Base-by-base conservation (phyloP, 108 stramenopile species). In the Seminavis robusta region DNA sequence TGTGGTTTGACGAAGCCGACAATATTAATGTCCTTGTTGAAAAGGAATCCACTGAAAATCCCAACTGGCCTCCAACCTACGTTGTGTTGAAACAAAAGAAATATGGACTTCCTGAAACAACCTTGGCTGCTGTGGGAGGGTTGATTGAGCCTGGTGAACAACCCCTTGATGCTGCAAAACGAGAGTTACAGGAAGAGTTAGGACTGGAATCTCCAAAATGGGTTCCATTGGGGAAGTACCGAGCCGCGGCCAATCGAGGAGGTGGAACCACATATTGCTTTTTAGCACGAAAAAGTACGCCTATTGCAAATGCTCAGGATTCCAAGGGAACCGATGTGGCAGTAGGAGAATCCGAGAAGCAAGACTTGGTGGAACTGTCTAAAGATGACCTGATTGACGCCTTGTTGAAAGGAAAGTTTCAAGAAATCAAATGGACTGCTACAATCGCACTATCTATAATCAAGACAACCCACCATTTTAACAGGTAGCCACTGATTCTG, bases 351-450 rank as follows among this genome's bases (percentile, higher is more conserved):
- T 62, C 73, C 13, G 83, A 84, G 47, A 11, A 21, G 15, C 83
- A 84, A 47, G n/a, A 39, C 11, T 56, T 84, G 39, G 36, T 71
- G 26, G 38, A 33, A 30, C 28, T 81, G 20, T 33, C 47, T 3
- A 23, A 33, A 34, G 43, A 70, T 23, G 68, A 81, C 42, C 45
- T 73, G 17, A 16, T 51, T 10, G 32, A 65, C 20, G 59, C 62
- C 9, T 15, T 80, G 23, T 51, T 67, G 29, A 42, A 61, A n/a
- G 83, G 74, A 15, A 52, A 49, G 20, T 84, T 84, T 50, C 65
- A 75, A 47, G 83, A 84, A 52, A 62, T 84, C 8, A 84, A 84
- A 51, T 84, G 83, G 83, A 73, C 77, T 9, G 83, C 79, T 9
- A 78, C 79, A 15, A 56, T 84, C 33, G 73, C 70, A n/a, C n/a